Evolutionary conservation across 805 yeast species (phyloP), one percentile per base, ranked within the genome.

Genomic region (Saccharomycopsis amapae): DNA sequence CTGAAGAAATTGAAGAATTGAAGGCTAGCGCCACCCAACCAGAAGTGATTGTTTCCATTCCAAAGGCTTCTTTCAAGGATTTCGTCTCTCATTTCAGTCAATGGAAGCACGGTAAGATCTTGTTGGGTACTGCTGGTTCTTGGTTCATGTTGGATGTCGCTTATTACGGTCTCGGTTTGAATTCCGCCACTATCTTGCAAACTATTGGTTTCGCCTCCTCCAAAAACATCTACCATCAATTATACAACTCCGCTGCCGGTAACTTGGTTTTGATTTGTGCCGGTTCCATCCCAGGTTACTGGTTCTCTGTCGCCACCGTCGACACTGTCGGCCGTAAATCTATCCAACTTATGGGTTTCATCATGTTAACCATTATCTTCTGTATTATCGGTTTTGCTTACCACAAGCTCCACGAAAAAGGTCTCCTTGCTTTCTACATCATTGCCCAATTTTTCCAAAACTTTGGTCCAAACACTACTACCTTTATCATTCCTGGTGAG

Each of bases 71-170:
- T 25, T 78, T 72, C 65, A 59, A 59, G 38, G 95, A 87, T 66
- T 87, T 87, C 73, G 57, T 67, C 53, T 31, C 51, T 28, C 96
- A 90, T 62, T 87, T 87, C 62, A 62, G 74, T 42, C 81, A 87
- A 72, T 87, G 96, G 96, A 86, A 73, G 67, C 81, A 87, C 66
- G 79, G 82, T 68, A 85, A 83, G 69, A 77, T 87, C 53, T 71
- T 87, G 55, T 56, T 86, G 45, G 96, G 95, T 66, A 85, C 96
- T 57, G 94, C 95, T 53, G 86, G 85, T 65, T 79, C 88, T 23
- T 87, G 96, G 96, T 85, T 85, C 69, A 71, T 78, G 71, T 73
- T 87, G 65, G 96, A 87, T 72, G 81, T 87, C 64, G 95, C 95
- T 38, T 85, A 74, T 70, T 87, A 87, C 61, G 96, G 96, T 68